phyloP scores from a whole-genome alignment of 2,329 filamentous ascomycete species.

The Gnomoniopsis sp. region DNA sequence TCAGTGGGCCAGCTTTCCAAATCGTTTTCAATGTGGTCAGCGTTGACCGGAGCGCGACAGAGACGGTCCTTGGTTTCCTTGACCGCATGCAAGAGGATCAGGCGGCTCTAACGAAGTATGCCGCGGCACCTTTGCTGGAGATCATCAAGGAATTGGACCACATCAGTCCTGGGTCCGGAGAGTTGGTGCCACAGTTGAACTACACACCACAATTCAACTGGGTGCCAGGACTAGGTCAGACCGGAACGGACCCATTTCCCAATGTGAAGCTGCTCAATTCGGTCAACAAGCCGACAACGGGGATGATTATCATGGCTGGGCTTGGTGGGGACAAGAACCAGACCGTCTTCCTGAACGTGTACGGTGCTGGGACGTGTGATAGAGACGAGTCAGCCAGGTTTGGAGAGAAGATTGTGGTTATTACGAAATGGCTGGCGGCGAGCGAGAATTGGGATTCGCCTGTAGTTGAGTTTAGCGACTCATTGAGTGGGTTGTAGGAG shows the following conservation, averaged over 20 bases:
- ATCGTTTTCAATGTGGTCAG: slow-evolving; percentile 17
- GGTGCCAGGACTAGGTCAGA: slow-evolving; percentile 17
- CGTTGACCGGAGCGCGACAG: neutral
- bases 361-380: slow-evolving; percentile 5
- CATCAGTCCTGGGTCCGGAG: neutral
- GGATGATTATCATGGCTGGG: slow-evolving; percentile 6
- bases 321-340: slow-evolving; percentile 9
- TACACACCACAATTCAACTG: slow-evolving; percentile 18
- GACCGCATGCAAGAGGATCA: slow-evolving; percentile 18
- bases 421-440: slow-evolving; percentile 9
- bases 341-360: slow-evolving; percentile 9
- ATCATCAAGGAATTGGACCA: slow-evolving; percentile 11
- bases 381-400: neutral
- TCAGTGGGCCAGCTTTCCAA: slow-evolving; percentile 19
- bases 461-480: neutral
- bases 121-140: slow-evolving; percentile 14
- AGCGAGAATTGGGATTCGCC: slow-evolving; percentile 3
- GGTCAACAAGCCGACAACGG: slow-evolving; percentile 10
- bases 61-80: slow-evolving; percentile 15
- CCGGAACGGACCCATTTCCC: slow-evolving; percentile 14
- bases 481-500: neutral
- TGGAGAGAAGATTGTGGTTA: slow-evolving; percentile 9
- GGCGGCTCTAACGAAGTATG: slow-evolving; percentile 13
- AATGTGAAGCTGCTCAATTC: slow-evolving; percentile 11
- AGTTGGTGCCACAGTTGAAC: slow-evolving; percentile 11